phyloP scores from a whole-genome alignment of 345 rosid genomes.

The Sisymbrium altissimum region DNA sequence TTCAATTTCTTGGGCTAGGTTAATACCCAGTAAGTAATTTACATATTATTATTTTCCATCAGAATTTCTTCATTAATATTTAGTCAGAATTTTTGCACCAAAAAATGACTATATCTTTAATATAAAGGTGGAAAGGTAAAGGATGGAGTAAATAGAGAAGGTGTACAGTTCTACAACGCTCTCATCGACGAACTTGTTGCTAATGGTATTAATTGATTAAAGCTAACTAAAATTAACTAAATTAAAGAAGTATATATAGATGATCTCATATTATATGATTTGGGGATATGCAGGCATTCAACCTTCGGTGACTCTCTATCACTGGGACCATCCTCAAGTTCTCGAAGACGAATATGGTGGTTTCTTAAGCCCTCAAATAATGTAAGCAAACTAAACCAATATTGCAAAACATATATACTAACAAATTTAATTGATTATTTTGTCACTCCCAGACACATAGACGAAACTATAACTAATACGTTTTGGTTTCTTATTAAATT shows the following conservation, averaged over 20 bases:
- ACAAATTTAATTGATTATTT: too few species aligned
- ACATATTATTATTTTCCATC: neutral
- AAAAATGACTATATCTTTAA: neutral
- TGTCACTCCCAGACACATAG: too few species aligned
- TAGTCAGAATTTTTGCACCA: too few species aligned
- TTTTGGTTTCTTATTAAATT: neutral
- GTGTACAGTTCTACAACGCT: slow-evolving; percentile 34
- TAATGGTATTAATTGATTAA: slow-evolving; percentile 11
- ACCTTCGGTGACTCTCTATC: slow-evolving; percentile 44
- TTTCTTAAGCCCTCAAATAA: slow-evolving; percentile 33
- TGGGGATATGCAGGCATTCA: slow-evolving; percentile 29
- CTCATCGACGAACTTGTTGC: slow-evolving; percentile 45
- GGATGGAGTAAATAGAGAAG: slow-evolving; percentile 45
- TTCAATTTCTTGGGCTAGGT: slow-evolving; percentile 53
- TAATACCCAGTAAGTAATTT: slow-evolving; percentile 40
- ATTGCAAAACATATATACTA: too few species aligned
- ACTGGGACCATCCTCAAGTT: slow-evolving; percentile 51
- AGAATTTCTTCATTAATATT: neutral
- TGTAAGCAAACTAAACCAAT: slow-evolving; percentile 31
- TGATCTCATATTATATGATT: neutral
- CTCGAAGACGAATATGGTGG: slow-evolving; percentile 48
- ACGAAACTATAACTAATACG: neutral
- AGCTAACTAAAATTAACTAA: neutral
- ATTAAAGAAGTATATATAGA: neutral
- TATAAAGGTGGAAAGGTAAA: slow-evolving; percentile 23